Evolutionary conservation across 139 green algal genomes (phyloP).

Genomic region (Picochlorum sp.): DNA sequence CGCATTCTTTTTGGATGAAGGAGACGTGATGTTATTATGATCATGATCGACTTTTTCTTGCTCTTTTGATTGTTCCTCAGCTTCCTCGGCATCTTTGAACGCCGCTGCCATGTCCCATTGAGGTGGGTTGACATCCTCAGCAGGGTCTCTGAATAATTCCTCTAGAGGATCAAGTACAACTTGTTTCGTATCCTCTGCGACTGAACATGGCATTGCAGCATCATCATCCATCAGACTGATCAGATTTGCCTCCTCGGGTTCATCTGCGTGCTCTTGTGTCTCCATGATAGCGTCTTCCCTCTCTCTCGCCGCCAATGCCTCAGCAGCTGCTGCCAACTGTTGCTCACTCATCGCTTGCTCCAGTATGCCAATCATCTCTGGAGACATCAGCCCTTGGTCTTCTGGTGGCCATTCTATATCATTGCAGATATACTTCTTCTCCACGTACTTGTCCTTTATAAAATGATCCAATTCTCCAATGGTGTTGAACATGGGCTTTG

Average conservation of each 20-base stretch:
- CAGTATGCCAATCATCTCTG: not conserved
- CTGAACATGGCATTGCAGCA: not conserved
- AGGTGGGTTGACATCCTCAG: no score
- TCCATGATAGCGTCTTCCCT: not conserved
- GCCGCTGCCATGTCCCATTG: not conserved
- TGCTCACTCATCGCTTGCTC: not conserved
- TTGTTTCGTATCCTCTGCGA: no score
- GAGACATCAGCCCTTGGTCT: not conserved
- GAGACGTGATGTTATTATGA: not conserved
- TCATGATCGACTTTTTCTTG: not conserved
- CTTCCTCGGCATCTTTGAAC: not conserved
- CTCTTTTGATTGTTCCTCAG: not conserved
- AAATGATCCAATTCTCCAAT: conserved; percentile 37
- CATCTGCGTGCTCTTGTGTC: not conserved
- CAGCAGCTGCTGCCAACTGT: not conserved
- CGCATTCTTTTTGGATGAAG: not conserved
- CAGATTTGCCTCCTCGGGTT: not conserved
- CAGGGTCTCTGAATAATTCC: no score
- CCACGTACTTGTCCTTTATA: conserved; percentile 34
- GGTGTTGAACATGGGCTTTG: conserved; percentile 21
- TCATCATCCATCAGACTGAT: conserved; percentile 20
- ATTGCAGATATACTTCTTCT: conserved; percentile 2
- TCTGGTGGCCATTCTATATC: conserved; percentile 16
- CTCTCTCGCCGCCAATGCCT: not conserved
- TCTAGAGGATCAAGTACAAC: no score